Evolutionary conservation across 1,284 basidiomycete genomes (phyloP).

Genomic region (Moesziomyces globuligerus): DNA sequence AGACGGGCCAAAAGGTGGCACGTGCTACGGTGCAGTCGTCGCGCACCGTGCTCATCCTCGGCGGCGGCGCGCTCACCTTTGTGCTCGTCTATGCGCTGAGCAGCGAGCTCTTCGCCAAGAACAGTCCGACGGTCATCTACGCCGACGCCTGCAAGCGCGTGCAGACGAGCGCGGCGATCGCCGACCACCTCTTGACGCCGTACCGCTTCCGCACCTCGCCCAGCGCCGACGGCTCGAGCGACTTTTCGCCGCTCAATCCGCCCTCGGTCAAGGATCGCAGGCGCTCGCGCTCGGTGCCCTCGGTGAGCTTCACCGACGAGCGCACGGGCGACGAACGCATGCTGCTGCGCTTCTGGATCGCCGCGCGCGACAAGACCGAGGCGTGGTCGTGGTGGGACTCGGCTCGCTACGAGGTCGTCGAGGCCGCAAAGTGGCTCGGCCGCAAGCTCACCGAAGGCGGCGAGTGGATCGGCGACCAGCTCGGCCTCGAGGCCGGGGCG

Average conservation of each 20-base stretch:
- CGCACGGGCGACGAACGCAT: constrained; percentile 51
- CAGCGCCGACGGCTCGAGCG: constrained; percentile 25
- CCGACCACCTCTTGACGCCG: constrained; percentile 52
- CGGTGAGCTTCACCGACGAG: constrained; percentile 38
- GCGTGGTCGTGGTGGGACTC: constrained; percentile 51
- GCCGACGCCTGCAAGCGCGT: constrained; percentile 85
- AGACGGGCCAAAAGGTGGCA: constrained; percentile 82
- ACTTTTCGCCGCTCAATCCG: constrained; percentile 54
- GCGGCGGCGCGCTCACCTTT: constrained; percentile 73
- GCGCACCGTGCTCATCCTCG: constrained; percentile 82
- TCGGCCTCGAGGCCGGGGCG: constrained; percentile 20
- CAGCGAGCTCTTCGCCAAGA: constrained; percentile 88
- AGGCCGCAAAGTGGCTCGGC: constrained; percentile 48
- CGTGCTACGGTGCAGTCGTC: constrained; percentile 78
- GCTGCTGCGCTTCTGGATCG: constrained; percentile 57
- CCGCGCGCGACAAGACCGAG: constrained; percentile 55
- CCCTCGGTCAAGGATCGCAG: constrained; percentile 41
- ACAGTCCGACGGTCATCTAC: constrained; percentile 89
- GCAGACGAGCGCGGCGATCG: constrained; percentile 73
- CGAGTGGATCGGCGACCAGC: constrained; percentile 45
- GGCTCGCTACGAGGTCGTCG: constrained; percentile 35
- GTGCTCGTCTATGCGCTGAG: constrained; percentile 82
- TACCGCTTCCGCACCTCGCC: constrained; percentile 57
- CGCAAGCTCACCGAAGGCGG: constrained; percentile 44
- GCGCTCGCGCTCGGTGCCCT: constrained; percentile 50